Base-by-base conservation (phyloP, 768 basidiomycete genomes). In the Phanerochaete carnosa region DNA sequence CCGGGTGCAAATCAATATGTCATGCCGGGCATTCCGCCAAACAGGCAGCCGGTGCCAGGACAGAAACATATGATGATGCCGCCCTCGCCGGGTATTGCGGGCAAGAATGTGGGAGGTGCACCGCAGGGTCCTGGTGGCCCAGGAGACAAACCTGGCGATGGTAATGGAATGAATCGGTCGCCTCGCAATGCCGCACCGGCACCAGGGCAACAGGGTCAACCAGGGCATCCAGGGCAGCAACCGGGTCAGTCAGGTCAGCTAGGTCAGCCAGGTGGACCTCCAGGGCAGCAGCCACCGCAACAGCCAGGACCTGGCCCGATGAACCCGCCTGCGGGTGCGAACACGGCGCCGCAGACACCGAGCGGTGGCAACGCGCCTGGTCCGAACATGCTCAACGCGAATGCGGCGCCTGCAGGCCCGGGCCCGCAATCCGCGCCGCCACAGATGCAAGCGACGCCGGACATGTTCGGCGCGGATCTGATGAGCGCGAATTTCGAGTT, bases 21-120 rank as follows among this genome's bases (percentile, higher is more conserved):
- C 47, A 61, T 64, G 0, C 62, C 52, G 22, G 69, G 69, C n/a
- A 37, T 35, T 12, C 28, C n/a, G 26, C 55, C 43, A 3, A 51
- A 49, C 28, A 49, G 46, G 30, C 62, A 30, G 19, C 47, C 30
- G 16, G 39, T 50, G 53, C 58, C 35, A 35, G 52, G 16, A 13
- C 76, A 68, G 64, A 73, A 69, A 50, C 77, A 77, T 55, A 68
- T 69, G 16, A 83, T 82, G 80, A 75, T 78, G 70, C 83, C 81
- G 12, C 80, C 83, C 4, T 83, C 83, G 5, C 82, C 85, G 43
- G 78, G 76, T 1, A 75, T 75, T 64, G 39, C 39, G 52, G 51
- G 30, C 16, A 52, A 32, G 51, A 67, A 67, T 19, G 16, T 19
- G 19, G 39, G 33, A 35, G 61, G 50, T 37, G 61, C 60, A 12